phyloP scores from a whole-genome alignment of 208 protist genomes.

The Herpetomonas samuelpessoai region DNA sequence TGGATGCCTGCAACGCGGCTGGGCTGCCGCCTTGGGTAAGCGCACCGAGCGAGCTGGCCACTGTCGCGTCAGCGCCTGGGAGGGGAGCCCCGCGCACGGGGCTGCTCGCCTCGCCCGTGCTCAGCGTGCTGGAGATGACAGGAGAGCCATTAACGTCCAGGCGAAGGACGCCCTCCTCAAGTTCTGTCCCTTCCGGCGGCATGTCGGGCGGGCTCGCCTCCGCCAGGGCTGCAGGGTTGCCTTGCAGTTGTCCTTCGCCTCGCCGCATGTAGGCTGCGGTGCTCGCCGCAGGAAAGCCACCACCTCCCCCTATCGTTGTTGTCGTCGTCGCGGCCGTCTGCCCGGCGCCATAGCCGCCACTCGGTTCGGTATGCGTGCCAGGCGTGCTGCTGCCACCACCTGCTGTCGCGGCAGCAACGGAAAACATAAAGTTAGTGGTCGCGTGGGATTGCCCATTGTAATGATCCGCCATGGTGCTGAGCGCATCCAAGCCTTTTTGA shows the following conservation, averaged over 20 bases:
- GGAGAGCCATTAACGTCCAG: too few species aligned
- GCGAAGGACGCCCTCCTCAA: too few species aligned
- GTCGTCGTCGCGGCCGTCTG: neutral
- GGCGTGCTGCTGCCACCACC: neutral
- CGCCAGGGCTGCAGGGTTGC: too few species aligned
- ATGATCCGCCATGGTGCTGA: slow-evolving; percentile 28
- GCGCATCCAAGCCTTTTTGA: slow-evolving; percentile 57
- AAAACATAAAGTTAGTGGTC: neutral
- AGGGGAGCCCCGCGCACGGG: neutral
- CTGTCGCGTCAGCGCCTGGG: neutral
- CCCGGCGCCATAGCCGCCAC: neutral
- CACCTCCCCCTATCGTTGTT: neutral
- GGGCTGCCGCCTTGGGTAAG: neutral
- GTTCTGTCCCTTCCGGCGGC: neutral
- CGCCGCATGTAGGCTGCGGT: too few species aligned
- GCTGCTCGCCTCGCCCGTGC: too few species aligned
- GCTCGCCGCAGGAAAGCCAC: neutral
- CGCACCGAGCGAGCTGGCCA: neutral
- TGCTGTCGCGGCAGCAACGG: neutral
- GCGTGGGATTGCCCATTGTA: slow-evolving; percentile 2
- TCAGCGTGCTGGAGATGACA: neutral
- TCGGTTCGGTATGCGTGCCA: neutral
- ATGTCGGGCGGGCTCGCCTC: neutral
- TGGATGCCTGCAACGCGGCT: slow-evolving; percentile 10
- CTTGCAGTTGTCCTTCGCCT: too few species aligned